Evolutionary conservation across 2,329 filamentous ascomycete genomes (phyloP).

Genomic region (Aspergillus sp.): DNA sequence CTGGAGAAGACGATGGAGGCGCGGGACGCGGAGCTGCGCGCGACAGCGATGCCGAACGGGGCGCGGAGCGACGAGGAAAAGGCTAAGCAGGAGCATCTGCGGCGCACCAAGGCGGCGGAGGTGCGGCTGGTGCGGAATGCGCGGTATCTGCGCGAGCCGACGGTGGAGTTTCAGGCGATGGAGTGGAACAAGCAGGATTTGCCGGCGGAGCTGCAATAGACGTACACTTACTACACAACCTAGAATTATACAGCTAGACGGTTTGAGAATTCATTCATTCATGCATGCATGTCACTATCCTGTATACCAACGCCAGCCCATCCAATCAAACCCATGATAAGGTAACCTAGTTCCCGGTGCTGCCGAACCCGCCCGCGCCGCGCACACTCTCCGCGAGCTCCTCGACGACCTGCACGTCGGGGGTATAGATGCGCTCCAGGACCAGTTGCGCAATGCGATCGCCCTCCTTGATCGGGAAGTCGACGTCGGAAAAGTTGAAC

Average conservation of each 20-base stretch:
- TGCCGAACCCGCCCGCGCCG: slow-evolving; percentile 88
- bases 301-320: neutral
- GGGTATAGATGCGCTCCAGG: slow-evolving; percentile 90
- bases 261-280: no score
- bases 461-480: slow-evolving; percentile 79
- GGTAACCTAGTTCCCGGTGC: slow-evolving; percentile 60
- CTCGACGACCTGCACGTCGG: slow-evolving; percentile 84
- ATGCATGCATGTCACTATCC: no score
- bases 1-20: slow-evolving; percentile 65
- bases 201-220: slow-evolving; percentile 19
- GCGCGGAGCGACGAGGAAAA: slow-evolving; percentile 44
- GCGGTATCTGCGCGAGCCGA: slow-evolving; percentile 64
- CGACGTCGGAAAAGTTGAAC: slow-evolving; percentile 83
- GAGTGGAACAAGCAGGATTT: slow-evolving; percentile 34
- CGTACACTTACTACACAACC: neutral
- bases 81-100: slow-evolving; percentile 62
- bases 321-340: neutral
- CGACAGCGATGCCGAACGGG: slow-evolving; percentile 21
- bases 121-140: slow-evolving; percentile 77
- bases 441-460: slow-evolving; percentile 93
- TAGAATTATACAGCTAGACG: neutral
- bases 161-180: slow-evolving; percentile 61
- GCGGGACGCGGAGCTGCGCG: slow-evolving; percentile 64
- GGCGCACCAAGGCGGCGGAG: slow-evolving; percentile 81
- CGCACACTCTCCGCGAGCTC: slow-evolving; percentile 87